A percentile compares a stretch with the other conserved stretches of the same genome.
phyloP scores from a whole-genome alignment of 23 red algal species.

The Gracilaria gracilis region DNA sequence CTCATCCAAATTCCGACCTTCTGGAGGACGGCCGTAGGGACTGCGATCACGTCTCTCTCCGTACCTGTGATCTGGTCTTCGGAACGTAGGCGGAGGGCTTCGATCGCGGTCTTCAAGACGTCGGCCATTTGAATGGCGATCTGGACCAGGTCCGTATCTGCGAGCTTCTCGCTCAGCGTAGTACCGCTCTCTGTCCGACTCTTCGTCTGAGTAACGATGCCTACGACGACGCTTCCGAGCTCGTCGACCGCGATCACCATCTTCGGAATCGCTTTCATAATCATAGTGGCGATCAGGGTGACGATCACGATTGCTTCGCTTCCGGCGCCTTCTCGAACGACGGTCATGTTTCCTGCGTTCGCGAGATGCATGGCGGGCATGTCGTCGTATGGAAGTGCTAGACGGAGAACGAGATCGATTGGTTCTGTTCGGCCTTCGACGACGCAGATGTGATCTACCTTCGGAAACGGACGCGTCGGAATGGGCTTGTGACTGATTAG shows the following conservation, averaged over 20 bases:
- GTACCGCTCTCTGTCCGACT: constrained; percentile 27
- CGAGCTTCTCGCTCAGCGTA: constrained; percentile 7
- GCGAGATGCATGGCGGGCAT: background rate
- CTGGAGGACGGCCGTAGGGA: constrained; percentile 17
- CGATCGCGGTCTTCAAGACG: constrained; percentile 10
- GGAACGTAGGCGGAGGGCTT: background rate
- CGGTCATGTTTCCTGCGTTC: constrained; percentile 22
- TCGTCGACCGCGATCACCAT: constrained; percentile 26
- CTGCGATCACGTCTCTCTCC: constrained; percentile 26
- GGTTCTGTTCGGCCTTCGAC: background rate
- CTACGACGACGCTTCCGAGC: constrained; percentile 20
- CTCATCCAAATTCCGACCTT: constrained; percentile 11
- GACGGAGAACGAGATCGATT: constrained; percentile 13
- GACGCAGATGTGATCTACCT: constrained; percentile 12
- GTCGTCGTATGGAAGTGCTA: background rate
- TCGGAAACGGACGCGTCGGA: constrained; percentile 18
- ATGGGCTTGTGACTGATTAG: no score
- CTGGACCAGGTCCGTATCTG: background rate
- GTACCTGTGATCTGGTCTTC: constrained; percentile 29
- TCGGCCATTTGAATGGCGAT: background rate
- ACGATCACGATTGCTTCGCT: constrained; percentile 15
- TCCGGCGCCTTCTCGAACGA: constrained; percentile 18
- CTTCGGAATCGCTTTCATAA: background rate
- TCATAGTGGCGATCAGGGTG: constrained; percentile 7
- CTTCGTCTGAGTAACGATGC: constrained; percentile 35